Evolutionary conservation across 805 yeast genomes (phyloP).

Genomic region (Candida easanensis): DNA sequence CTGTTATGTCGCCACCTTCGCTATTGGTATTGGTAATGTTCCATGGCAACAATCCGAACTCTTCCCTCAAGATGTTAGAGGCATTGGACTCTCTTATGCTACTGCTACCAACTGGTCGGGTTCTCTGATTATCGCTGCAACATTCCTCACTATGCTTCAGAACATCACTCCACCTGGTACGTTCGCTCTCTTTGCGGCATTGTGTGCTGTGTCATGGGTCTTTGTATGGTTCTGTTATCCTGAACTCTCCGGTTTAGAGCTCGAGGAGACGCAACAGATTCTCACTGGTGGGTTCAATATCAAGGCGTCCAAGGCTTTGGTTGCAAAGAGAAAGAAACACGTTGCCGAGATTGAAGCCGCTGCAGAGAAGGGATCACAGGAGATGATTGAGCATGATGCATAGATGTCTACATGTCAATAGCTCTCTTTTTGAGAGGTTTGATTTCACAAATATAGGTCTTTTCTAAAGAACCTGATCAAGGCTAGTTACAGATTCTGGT

Average conservation of each 20-base stretch:
- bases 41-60: conserved; percentile 98
- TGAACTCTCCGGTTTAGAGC: conserved; percentile 82
- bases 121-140: conserved; percentile 82
- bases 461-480: too few relatives aligned
- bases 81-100: conserved; percentile 84
- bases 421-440: neutral
- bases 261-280: conserved; percentile 85
- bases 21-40: conserved; percentile 92
- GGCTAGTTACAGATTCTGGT: too few relatives aligned
- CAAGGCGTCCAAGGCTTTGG: conserved; percentile 53
- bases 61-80: conserved; percentile 90
- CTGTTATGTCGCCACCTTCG: conserved; percentile 81
- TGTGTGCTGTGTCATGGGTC: conserved; percentile 66
- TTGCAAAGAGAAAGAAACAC: conserved; percentile 38
- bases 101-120: conserved; percentile 96
- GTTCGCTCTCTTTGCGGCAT: conserved; percentile 82
- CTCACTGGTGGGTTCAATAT: conserved; percentile 84
- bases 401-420: too few relatives aligned
- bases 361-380: conserved; percentile 25
- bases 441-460: too few relatives aligned
- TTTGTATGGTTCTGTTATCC: conserved; percentile 85
- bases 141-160: conserved; percentile 89
- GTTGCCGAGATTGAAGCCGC: conserved; percentile 20
- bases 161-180: conserved; percentile 94
- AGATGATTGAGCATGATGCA: conserved; percentile 23